phyloP scores from a whole-genome alignment of 169 alveolate species.

The Plasmodium fragile region DNA sequence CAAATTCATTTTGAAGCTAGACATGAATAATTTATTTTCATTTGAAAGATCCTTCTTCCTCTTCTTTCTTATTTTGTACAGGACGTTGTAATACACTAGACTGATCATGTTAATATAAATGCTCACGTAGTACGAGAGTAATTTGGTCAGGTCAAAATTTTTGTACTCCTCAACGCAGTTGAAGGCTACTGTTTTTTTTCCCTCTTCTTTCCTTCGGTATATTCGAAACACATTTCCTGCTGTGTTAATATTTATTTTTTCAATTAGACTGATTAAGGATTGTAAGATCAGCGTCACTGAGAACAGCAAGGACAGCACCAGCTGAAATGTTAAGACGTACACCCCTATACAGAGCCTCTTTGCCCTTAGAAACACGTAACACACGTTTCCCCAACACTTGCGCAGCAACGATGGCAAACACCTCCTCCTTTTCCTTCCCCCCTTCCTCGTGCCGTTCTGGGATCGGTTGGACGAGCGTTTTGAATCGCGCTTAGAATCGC shows the following conservation, averaged over 20 bases:
- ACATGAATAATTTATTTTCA: slow-evolving; percentile 41
- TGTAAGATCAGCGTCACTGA: slow-evolving; percentile 47
- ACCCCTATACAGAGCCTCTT: slow-evolving; percentile 33
- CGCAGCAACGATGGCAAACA: neutral
- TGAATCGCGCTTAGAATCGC: neutral
- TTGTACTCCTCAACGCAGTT: slow-evolving; percentile 27
- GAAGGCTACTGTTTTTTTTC: slow-evolving; percentile 1
- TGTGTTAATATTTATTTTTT: slow-evolving; percentile 34
- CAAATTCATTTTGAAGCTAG: slow-evolving; percentile 9
- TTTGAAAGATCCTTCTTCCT: slow-evolving; percentile 33
- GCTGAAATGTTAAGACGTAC: slow-evolving; percentile 26
- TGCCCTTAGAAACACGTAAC: slow-evolving; percentile 8
- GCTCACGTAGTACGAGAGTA: slow-evolving; percentile 46
- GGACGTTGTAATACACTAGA: slow-evolving; percentile 13
- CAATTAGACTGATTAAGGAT: slow-evolving; percentile 28
- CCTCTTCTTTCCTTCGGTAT: slow-evolving; percentile 26
- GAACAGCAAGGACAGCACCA: slow-evolving; percentile 21
- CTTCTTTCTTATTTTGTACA: slow-evolving; percentile 25
- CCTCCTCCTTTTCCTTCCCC: neutral
- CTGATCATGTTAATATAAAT: slow-evolving; percentile 27
- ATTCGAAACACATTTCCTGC: slow-evolving; percentile 10
- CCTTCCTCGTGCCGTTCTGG: neutral
- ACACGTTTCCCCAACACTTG: neutral
- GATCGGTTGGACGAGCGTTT: neutral
- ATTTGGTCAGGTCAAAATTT: slow-evolving; percentile 4